These are phyloP conservation scores for Backusella sp. DNA, from an alignment of 192 early-diverging fungal genomes.

Conservation along the genomic window DNA sequence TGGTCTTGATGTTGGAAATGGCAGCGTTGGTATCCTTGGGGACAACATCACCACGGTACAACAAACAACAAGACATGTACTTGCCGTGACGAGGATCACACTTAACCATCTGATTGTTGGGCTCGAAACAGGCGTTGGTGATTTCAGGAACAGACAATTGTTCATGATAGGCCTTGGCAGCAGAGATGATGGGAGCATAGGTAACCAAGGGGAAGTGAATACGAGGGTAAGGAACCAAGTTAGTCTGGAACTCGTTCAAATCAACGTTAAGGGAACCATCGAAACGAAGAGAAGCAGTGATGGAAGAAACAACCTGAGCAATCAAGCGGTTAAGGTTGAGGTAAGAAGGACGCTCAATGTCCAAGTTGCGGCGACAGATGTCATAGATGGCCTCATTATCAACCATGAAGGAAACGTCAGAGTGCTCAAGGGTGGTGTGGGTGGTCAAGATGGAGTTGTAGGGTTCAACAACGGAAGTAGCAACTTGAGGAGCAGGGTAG, in stretches of 20 bases:
- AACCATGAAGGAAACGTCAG: conserved; percentile 71
- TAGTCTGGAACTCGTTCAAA: conserved; percentile 91
- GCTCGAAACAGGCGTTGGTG: conserved; percentile 78
- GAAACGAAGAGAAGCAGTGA: conserved; percentile 81
- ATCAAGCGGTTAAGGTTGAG: conserved; percentile 67
- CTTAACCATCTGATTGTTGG: conserved; percentile 96
- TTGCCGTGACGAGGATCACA: conserved; percentile 92
- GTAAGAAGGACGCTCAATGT: conserved; percentile 63
- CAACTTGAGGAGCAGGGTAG: conserved; percentile 51
- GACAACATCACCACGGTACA: conserved; percentile 79
- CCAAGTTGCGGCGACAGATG: conserved; percentile 64
- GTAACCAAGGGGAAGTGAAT: conserved; percentile 98
- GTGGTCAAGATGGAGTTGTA: conserved; percentile 74
- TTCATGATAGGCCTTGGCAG: conserved; percentile 77
- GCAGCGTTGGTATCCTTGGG: conserved; percentile 79
- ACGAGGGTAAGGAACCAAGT: conserved; percentile 94
- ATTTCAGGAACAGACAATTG: conserved; percentile 86
- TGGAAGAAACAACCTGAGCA: conserved; percentile 67
- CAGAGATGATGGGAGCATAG: conserved; percentile 90
- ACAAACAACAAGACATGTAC: conserved; percentile 83
- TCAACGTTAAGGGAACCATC: conserved; percentile 95
- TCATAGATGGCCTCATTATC: conserved; percentile 75
- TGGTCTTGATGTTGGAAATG: conserved; percentile 63
- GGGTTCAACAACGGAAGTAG: conserved; percentile 75
- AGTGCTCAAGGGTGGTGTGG: conserved; percentile 71